A percentile compares a stretch with the other conserved stretches of the same genome.
These are phyloP conservation scores for Colletotrichum sp. DNA, from an alignment of 2,329 filamentous ascomycete genomes.

Conservation along the genomic window DNA sequence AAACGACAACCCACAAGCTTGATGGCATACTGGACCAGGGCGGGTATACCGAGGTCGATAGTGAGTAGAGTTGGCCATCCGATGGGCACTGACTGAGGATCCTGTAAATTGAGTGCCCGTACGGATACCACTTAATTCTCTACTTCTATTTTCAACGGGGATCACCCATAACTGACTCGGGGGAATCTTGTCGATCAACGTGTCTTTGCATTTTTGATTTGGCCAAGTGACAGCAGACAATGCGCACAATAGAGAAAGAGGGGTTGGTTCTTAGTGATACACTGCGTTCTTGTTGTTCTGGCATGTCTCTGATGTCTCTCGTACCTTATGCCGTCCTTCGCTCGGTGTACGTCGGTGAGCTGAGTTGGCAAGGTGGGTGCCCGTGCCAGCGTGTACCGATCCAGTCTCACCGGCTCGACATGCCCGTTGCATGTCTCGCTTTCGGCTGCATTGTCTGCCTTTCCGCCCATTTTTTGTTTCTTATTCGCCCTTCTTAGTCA, in stretches of 20 bases:
- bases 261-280: background rate
- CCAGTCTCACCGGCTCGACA: slow-evolving; percentile 2
- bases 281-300: background rate
- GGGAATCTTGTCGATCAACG: slow-evolving; percentile 18
- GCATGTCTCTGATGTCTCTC: background rate
- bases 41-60: background rate
- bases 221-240: slow-evolving; percentile 1
- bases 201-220: background rate
- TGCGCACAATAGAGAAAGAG: slow-evolving; percentile 11
- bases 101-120: background rate
- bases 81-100: background rate
- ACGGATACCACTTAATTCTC: background rate
- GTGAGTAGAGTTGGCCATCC: background rate
- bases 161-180: slow-evolving; percentile 16
- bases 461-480: background rate
- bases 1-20: background rate
- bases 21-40: background rate
- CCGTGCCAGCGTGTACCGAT: background rate
- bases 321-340: background rate
- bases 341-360: slow-evolving; percentile 6
- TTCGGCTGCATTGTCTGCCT: background rate
- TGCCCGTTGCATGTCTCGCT: slow-evolving; percentile 14
- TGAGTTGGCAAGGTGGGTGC: background rate
- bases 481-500: background rate
- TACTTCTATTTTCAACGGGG: slow-evolving; percentile 13